Evolutionary conservation across 148 eudicot genomes (phyloP), one percentile per base, ranked within the genome.

Genomic region (Hydrangea macrophylla): DNA sequence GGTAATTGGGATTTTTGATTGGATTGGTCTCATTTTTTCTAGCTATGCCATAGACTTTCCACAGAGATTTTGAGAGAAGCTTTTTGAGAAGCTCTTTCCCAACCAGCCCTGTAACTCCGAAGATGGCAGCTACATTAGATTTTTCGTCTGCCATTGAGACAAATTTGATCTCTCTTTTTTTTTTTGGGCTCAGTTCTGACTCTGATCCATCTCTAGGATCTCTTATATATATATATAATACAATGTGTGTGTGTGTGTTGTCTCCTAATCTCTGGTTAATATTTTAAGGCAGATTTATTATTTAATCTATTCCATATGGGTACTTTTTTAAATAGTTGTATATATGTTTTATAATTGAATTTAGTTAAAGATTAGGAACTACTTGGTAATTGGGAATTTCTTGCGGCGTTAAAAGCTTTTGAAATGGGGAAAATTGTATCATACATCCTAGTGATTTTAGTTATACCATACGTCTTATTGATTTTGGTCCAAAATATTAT

Each of bases 41-140:
- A 8, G 98, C 90, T 1, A 93, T 64, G 9, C 98, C 98, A 24
- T 93, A 93, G 2, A 93, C 95, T 35, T 83, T 88, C 98, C 98
- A 92, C 7, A 60, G 65, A 30, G 74, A 17, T 61, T 79, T 75
- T 13, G 86, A 73, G 61, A 79, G 77, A 17, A 92, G 85, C 67
- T 68, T 79, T 63, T 55, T 76, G 28, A 83, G 81, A 3, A 92
- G 85, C 80, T 92, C 87, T 58, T 64, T 86, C 2, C 98, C 98
- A n/a, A 92, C 96, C 7, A 92, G 83, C 26, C 98, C 98, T 0
- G 96, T 86, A 61, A 68, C 90, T 45, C 98, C 98, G 58, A 88
- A 90, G 64, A 92, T 83, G 62, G 79, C 83, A 30, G 98, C 98
- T 30, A 92, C 90, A 35, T 70, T 68, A 31, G 33, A 50, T 25